Evolutionary conservation across 495 filamentous ascomycete species (phyloP).

Genomic region (Terfezia claveryi): DNA sequence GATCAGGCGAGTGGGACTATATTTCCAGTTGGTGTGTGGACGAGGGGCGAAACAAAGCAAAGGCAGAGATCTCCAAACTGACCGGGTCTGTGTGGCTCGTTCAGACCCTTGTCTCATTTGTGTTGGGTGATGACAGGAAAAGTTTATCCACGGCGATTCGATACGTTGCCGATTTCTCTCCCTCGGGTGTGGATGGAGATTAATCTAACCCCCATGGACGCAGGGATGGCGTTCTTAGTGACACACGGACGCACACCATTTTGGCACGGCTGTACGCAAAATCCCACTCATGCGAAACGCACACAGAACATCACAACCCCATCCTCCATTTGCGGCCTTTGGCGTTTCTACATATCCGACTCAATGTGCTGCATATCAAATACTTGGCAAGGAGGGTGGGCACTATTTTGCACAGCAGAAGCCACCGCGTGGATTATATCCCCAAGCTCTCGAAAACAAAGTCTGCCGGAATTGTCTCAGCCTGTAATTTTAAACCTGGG

Average conservation of each 20-base stretch:
- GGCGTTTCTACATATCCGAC: not conserved
- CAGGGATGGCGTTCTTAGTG: not conserved
- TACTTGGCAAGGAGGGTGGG: not conserved
- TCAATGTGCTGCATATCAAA: not conserved
- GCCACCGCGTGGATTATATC: not conserved
- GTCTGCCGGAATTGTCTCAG: no score
- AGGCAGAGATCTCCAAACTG: not conserved
- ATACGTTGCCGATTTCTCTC: not conserved
- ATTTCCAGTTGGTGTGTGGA: not conserved
- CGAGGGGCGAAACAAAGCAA: not conserved
- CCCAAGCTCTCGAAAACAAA: no score
- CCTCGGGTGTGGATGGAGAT: not conserved
- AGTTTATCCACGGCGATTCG: not conserved
- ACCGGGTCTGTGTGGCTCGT: not conserved
- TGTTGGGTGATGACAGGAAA: not conserved
- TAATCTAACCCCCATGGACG: not conserved
- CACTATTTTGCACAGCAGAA: not conserved
- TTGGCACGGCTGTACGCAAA: not conserved
- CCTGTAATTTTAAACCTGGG: no score
- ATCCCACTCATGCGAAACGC: not conserved
- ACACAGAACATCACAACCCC: not conserved
- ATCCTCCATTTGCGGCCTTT: not conserved
- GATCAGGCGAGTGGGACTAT: not conserved
- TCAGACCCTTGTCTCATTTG: not conserved
- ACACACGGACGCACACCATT: not conserved